Evolutionary conservation across 2,329 filamentous ascomycete genomes (phyloP), one percentile per base, ranked within the genome.

Genomic region (Cercospora beticola): DNA sequence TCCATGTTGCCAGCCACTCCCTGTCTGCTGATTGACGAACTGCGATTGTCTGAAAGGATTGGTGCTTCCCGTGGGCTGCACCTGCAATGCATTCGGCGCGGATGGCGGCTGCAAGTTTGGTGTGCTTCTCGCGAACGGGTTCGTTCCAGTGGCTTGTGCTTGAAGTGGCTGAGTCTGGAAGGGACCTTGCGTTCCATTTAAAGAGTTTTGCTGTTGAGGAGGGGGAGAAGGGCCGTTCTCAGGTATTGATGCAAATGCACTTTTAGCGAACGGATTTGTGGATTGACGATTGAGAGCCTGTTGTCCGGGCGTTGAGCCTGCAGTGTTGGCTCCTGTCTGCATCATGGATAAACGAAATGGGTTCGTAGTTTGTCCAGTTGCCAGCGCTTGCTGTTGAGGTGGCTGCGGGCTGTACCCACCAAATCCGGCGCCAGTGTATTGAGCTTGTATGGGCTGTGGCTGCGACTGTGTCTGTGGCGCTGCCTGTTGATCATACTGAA

Each of bases 341-440:
- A 97, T 84, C 89, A 94, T 94, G 1, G 94, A 97, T 77, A 93
- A 91, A 52, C 95, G 87, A 87, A 99, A 99, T 0, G 95, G 95
- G 78, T 99, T 99, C 7, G 93, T 97, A 23, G 84, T 89, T 26
- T 68, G 66, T 76, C 80, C 74, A 8, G 93, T 97, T 21, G 74
- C 89, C 87, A 77, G 78, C 76, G 80, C 74, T 59, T 82, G 81
- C 59, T 76, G 76, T 66, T 79, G 79, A 54, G 90, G 90, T 0
- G 91, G 88, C 73, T 90, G 88, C 21, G 88, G 84, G 3, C 90
- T 88, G 77, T 92, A 97, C 2, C 92, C 92, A 46, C 92, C 93
- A 77, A 97, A 97, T 0, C 92, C 92, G 68, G 91, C 89, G 1
- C 92, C 93, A 0, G 92, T 91, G 68, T 87, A 87, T 60, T 86